These are phyloP conservation scores for Falciphora oryzae DNA, from an alignment of 2,329 filamentous ascomycete species.

Conservation along the genomic window DNA sequence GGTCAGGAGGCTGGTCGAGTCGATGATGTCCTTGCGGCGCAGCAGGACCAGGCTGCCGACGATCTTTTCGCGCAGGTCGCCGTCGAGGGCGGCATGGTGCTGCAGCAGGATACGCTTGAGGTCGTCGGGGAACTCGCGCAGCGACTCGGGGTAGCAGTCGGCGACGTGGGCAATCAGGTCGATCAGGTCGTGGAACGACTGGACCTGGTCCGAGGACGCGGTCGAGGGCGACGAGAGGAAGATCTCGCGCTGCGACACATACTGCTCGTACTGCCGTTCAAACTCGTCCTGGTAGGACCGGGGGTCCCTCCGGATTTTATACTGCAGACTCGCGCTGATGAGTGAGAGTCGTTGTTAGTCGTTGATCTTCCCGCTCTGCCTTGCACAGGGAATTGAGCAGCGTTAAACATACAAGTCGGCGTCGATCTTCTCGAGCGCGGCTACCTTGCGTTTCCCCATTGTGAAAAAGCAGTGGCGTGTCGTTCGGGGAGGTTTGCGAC, in stretches of 20 bases:
- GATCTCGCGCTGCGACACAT: conserved; percentile 84
- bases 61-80: conserved; percentile 87
- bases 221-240: conserved; percentile 79
- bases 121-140: conserved; percentile 69
- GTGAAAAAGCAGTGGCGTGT: conserved; percentile 3
- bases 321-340: conserved; percentile 72
- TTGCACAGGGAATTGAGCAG: neutral
- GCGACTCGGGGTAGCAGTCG: conserved; percentile 84
- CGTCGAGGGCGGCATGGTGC: conserved; percentile 77
- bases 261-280: conserved; percentile 80
- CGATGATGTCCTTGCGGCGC: conserved; percentile 85
- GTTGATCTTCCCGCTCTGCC: neutral
- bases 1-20: conserved; percentile 76
- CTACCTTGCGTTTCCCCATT: conserved; percentile 85
- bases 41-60: conserved; percentile 85
- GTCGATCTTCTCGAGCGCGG: conserved; percentile 91
- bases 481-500: neutral
- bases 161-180: conserved; percentile 92
- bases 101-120: conserved; percentile 73
- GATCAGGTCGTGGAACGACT: conserved; percentile 84
- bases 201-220: conserved; percentile 69
- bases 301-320: conserved; percentile 86
- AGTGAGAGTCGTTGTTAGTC: neutral
- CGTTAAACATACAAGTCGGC: conserved; percentile 64
- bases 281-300: conserved; percentile 76